Base-by-base conservation (phyloP, 2,329 filamentous ascomycete species). In the Mycogone perniciosa region DNA sequence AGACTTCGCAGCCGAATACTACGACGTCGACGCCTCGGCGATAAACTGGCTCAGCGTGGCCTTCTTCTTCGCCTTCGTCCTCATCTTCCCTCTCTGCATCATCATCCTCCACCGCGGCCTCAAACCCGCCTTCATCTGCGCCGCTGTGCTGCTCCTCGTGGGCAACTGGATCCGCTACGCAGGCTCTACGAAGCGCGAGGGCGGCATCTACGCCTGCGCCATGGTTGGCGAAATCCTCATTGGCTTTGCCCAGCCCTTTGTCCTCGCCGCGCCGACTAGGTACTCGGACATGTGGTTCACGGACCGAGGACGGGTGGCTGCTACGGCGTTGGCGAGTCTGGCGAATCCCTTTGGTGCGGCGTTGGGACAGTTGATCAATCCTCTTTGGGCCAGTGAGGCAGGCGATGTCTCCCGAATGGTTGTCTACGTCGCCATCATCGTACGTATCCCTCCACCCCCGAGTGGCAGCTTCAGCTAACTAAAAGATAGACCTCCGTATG, bases 271-370 rank as follows among this genome's bases (percentile, higher is more conserved):
- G 0, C 92, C 93, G 1, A 92, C 93, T 0, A 77, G 89, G 55
- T 99, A 95, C 69, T 93, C 88, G 49, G 91, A 96, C 65, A 74
- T 96, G 53, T 97, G 93, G 93, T 97, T 97, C 70, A 91, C 89
- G 2, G 84, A 87, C 60, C 73, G 76, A 8, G 92, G 91, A 6
- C 82, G 93, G 49, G 88, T 96, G 9, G 85, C 86, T 48, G 92
- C 92, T 13, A 97, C 92, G 1, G 93, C 92, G 1, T 63, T 96
- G 34, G 85, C 86, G 26, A 91, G 84, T 54, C 71, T 97, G 52
- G 89, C 92, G 4, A 97, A 96, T 67, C 92, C 92, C 0, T 79
- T 97, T 46, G 92, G 92, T 10, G 91, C 87, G 26, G 92, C 92
- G 6, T 71, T 96, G 45, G 92, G 89, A 4, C 89, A 97, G 70